These are phyloP conservation scores for Solanum chaucha DNA, from an alignment of 257 asterid species.

Conservation along the genomic window DNA sequence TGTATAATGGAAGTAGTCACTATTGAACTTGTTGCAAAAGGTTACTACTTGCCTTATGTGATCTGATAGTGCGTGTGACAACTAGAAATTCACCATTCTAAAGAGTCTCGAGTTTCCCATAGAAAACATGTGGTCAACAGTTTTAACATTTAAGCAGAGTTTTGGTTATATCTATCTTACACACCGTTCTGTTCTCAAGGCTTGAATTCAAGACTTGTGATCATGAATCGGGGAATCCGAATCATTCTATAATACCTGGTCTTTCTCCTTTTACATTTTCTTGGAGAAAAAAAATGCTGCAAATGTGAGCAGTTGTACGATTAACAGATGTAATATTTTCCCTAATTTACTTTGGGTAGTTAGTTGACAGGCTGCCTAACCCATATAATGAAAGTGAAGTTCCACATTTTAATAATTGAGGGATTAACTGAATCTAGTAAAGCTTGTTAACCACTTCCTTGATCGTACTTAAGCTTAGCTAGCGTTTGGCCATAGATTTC, in stretches of 20 bases:
- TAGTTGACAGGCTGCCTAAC: neutral
- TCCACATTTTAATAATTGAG: neutral
- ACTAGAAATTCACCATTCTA: neutral
- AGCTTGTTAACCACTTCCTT: neutral
- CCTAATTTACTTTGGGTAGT: neutral
- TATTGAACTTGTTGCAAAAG: neutral
- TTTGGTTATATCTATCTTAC: neutral
- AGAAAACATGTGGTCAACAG: no score
- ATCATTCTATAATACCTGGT: neutral
- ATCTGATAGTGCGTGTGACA: neutral
- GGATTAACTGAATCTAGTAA: neutral
- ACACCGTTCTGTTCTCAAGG: neutral
- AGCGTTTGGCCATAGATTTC: no score
- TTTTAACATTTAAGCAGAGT: neutral
- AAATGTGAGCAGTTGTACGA: neutral
- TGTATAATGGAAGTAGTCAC: neutral
- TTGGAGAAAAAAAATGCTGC: neutral
- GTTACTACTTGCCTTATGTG: neutral
- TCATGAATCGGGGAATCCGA: neutral
- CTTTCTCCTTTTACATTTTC: neutral
- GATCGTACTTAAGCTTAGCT: neutral
- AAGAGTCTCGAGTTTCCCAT: neutral
- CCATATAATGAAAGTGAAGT: neutral
- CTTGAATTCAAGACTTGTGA: constrained; percentile 15
- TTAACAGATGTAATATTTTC: neutral